Base-by-base conservation (phyloP, 1,284 basidiomycete species). In the Fomitopsis pinicola region DNA sequence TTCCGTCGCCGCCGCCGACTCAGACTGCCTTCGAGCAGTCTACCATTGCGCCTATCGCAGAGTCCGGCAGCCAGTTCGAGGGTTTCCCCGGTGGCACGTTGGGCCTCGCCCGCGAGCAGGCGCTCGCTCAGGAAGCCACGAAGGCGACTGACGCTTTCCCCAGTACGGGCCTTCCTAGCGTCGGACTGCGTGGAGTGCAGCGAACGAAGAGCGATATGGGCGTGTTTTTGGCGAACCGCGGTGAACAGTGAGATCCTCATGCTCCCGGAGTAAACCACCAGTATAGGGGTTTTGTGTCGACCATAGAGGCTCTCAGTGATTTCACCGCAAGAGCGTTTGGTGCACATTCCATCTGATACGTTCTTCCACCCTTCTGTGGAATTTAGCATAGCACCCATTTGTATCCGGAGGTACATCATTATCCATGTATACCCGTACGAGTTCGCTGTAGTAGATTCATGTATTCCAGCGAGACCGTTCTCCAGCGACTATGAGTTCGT, bases 131-230 rank as follows among this genome's bases (percentile, higher is more conserved):
- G 55, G 53, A 55, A 36, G 54, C 22, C 33, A 59, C 56, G 26
- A 42, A 63, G 53, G 67, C 63, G 1, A 46, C 66, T 14, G 59
- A 42, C 14, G 60, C 59, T 8, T 74, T 74, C 68, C 73, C 73
- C 22, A 73, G 69, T 59, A 64, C 67, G 3, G 73, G 73, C 5
- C 63, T 74, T 22, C 62, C 73, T 19, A 73, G 69, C 60, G 65
- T 67, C 5, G 73, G 73, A 4, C 62, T 74, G 28, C 62, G 66
- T 38, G 70, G 71, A 22, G 53, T 67, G 19, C 66, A 67, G 52
- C 59, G 71, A 42, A 69, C 69, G 56, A 73, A 71, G 59, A 71
- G 73, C 63, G 71, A 73, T 59, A 69, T 68, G 65, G 73, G 73
- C 38, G 73, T 73, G 40, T 72, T 73, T 66, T 66, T 74, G 8